Conservation (phyloP, 1,284 basidiomycete genomes). For the Pholiota adiposa region DNA sequence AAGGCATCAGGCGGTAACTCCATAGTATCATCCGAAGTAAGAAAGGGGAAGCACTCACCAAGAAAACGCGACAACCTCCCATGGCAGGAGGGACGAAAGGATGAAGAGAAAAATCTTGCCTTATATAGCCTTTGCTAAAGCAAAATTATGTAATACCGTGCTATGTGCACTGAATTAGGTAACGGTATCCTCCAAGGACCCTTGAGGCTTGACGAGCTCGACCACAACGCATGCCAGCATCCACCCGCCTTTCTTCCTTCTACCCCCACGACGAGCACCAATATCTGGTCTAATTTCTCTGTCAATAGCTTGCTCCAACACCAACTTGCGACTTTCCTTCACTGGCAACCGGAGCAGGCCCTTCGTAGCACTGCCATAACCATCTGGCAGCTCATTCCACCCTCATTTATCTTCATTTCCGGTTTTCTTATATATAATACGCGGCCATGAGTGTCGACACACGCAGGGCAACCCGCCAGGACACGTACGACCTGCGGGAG, state of each 20-base stretch:
- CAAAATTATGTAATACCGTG: background rate
- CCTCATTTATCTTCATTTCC: conserved; percentile 16
- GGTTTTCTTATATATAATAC: conserved; percentile 6
- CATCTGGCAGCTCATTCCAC: conserved; percentile 14
- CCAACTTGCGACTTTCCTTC: conserved; percentile 11
- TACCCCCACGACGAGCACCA: background rate
- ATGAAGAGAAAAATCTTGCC: background rate
- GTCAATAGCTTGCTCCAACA: background rate
- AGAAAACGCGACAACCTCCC: background rate
- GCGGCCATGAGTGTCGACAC: conserved; percentile 22
- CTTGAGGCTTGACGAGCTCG: background rate
- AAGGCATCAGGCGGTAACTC: conserved; percentile 79
- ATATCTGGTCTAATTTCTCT: background rate
- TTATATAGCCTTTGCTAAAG: background rate
- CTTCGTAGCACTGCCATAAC: conserved; percentile 9
- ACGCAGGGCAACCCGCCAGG: conserved; percentile 47
- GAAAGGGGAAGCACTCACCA: conserved; percentile 35
- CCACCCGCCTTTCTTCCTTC: background rate
- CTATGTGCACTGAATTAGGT: background rate
- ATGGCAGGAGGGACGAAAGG: background rate
- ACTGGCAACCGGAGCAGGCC: conserved; percentile 16
- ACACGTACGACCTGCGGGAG: conserved; percentile 73
- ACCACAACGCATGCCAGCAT: conserved; percentile 1
- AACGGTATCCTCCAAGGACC: background rate
- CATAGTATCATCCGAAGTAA: conserved; percentile 57